Base-by-base conservation (phyloP, 768 basidiomycete genomes). In the Tephrocybe sp. region DNA sequence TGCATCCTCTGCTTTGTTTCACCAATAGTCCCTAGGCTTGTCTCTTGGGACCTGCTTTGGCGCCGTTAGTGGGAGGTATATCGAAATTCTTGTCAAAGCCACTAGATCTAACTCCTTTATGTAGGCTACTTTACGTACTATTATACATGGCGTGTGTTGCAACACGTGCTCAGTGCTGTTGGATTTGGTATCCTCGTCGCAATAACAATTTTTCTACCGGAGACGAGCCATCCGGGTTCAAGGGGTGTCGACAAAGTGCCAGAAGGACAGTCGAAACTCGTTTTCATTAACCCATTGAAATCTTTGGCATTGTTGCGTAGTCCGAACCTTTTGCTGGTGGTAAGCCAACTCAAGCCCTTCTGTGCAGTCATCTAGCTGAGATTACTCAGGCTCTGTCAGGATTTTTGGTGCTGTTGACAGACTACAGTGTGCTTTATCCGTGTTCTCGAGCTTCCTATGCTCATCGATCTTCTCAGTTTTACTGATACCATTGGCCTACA, bases 81-180 rank as follows among this genome's bases (percentile, higher is more conserved):
- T 54, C 9, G 6, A 45, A 12, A 19, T 35, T 4, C 31, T 19
- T 5, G 39, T 13, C 11, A 1, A 16, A 36, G 6, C 14, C 17
- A 23, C 35, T 13, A 6, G 10, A 34, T 49, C 38, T n/a, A 48
- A 42, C 26, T 17, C 12, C 14, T 34, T 20, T n/a, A 2, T 33
- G 20, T 17, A 79, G 81, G 81, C 12, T 45, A 74, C 22, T 68
- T 74, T 0, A 74, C 85, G 0, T 70, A 84, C 46, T 85, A 84
- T 54, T 74, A 73, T 31, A 87, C 86, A 0, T 89, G 87, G 86
- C 75, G 87, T 0, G 54, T 72, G 3, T 77, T 85, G 63, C 85
- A 89, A 59, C 60, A 65, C 7, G 57, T 59, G 0, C 51, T 88
- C 1, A 77, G 75, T 2, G 33, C 71, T 0, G 62, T 68, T 34